A percentile compares a stretch with the other conserved stretches of the same genome.
phyloP scores from a whole-genome alignment of 495 filamentous ascomycete species.

The Xylaria grammica region DNA sequence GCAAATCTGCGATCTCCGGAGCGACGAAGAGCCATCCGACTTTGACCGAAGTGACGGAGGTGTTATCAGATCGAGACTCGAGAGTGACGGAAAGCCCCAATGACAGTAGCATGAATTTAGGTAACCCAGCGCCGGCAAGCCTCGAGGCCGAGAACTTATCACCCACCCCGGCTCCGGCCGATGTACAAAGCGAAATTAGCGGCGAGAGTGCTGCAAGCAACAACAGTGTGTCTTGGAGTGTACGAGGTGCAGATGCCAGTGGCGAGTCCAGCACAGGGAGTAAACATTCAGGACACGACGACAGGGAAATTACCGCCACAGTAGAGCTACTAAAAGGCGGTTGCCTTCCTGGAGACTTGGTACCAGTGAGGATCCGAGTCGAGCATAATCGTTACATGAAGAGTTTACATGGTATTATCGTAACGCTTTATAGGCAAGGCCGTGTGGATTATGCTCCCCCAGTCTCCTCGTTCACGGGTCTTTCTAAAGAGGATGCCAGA shows the following conservation, averaged over 20 bases:
- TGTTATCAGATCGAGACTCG: constrained; percentile 44
- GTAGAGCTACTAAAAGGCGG: constrained; percentile 82
- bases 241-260: constrained; percentile 39
- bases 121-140: constrained; percentile 34
- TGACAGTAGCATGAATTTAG: constrained; percentile 46
- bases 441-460: constrained; percentile 86
- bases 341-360: constrained; percentile 81
- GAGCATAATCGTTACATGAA: constrained; percentile 86
- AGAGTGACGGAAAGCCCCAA: constrained; percentile 49
- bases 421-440: constrained; percentile 90
- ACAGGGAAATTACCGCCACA: constrained; percentile 84
- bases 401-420: constrained; percentile 88
- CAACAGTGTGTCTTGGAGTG: constrained; percentile 47
- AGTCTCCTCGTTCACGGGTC: constrained; percentile 59
- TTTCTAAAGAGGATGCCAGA: constrained; percentile 66
- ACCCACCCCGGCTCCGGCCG: constrained; percentile 42
- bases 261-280: constrained; percentile 36
- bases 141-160: constrained; percentile 28
- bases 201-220: constrained; percentile 50
- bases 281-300: constrained; percentile 38
- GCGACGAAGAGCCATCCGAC: constrained; percentile 27
- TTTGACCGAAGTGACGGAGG: constrained; percentile 37
- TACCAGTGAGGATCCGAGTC: constrained; percentile 80
- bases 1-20: constrained; percentile 39
- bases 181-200: constrained; percentile 53